Base-by-base conservation (phyloP, 345 rosid genomes). In the Draba incana region DNA sequence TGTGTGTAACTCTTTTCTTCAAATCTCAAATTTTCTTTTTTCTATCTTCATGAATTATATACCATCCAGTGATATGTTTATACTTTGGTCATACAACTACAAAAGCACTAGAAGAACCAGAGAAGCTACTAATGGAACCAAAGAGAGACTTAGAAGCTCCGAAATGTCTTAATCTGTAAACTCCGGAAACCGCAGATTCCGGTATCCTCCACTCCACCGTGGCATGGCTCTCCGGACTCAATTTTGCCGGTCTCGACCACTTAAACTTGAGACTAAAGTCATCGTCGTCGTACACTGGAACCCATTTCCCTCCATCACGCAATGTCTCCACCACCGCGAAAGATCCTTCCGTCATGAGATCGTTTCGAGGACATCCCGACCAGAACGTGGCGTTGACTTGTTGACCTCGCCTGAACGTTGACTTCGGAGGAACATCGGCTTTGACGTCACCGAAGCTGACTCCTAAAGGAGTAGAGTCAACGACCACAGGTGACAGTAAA, bases 291-390 rank as follows among this genome's bases (percentile, higher is more conserved):
- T 87, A 92, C 16, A 87, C 85, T 4, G 90, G 84, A 10, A 81
- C 45, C 96, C 98, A 92, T 0, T 71, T 77, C 46, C 80, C 83
- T 77, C 63, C 78, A 3, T 77, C 84, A 71, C 77, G 84, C 37
- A 87, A 81, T 58, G 65, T 70, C 80, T 92, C 96, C 35, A 92
- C 98, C 51, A 89, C 80, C 3, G 95, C 84, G 45, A 87, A 89
- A 33, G 98, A 89, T 42, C 95, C 98, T 62, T 86, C 96, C 0
- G 95, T 87, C 95, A 92, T 84, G 65, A 89, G 84, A 79, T 92
- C 98, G 20, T 89, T 92, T 73, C 95, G 72, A 1, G 96, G 96
- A 71, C 90, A 89, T 52, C 88, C 98, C 13, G 98, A 87, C 96
- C 92, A 89, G 83, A 92, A 89, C 45, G 84, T 83, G 12, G 81